Evolutionary conservation across 2,329 filamentous ascomycete genomes (phyloP), one percentile per base, ranked within the genome.

Genomic region (Zalaria sp.): DNA sequence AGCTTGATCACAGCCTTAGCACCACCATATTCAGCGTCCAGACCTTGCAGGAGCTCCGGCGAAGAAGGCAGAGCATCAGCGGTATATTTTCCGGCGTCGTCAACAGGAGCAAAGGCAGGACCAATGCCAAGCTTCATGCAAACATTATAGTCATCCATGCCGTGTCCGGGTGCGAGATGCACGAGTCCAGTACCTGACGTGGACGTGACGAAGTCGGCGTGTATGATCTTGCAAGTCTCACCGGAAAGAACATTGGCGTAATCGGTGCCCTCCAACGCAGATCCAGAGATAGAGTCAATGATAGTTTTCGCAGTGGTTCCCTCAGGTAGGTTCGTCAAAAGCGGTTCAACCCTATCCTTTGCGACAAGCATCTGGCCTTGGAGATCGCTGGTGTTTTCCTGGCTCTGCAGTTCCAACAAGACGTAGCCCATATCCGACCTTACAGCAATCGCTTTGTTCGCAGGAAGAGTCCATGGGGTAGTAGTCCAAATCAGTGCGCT

Each of bases 401-500:
- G 38, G 7, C 58, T 58, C 0, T 67, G 66, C 1, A 73, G 66
- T 42, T 70, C 65, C 32, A 93, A 65, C 18, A 93, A 61, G 3
- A 70, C 69, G 57, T 96, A 98, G 35, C 77, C 67, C 46, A 96
- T 63, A 34, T 83, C 77, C 5, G 74, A 66, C 52, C 86, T 78
- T 31, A 96, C 72, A 2, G 86, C 88, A 57, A 98, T 87, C 0
- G 85, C 88, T 56, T 77, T 78, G 58, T 98, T 98, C 2, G 89
- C 88, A 0, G 91, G 89, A 4, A 98, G 67, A 0, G 91, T 98
- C 91, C 91, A 98, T 0, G 91, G 91, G 1, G 91, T 98, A 0
- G 91, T 98, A 2, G 91, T 98, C 91, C 91, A 98, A 40, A 96
- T 84, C n/a, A 91, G 72, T n/a, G 83, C 85, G 57, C 73, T 81